Conservation (phyloP, 2,329 filamentous ascomycete genomes). For the Neonectria coccinea region DNA sequence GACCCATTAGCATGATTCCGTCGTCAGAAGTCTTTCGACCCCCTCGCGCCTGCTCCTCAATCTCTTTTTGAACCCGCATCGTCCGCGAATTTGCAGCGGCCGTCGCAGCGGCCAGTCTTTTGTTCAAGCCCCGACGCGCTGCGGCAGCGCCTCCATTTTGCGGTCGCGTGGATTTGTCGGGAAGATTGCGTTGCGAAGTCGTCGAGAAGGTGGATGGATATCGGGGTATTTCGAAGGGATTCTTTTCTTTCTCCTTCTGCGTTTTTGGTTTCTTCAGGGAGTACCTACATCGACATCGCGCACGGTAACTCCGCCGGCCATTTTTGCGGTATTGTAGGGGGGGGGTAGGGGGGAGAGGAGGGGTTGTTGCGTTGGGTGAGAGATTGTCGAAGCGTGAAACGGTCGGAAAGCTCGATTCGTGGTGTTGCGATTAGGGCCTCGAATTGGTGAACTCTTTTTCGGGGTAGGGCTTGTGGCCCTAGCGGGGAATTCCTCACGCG, state of each 20-base stretch:
- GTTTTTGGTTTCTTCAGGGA: conserved; percentile 44
- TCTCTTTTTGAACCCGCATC: conserved; percentile 44
- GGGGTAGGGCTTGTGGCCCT: conserved; percentile 52
- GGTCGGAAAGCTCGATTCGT: conserved; percentile 38
- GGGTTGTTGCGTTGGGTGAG: conserved; percentile 49
- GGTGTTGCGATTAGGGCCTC: conserved; percentile 34
- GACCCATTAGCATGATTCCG: conserved; percentile 78
- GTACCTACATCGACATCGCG: conserved; percentile 85
- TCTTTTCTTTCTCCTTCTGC: conserved; percentile 18
- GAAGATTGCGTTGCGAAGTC: conserved; percentile 47
- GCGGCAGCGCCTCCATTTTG: conserved; percentile 34
- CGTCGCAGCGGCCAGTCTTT: conserved; percentile 33
- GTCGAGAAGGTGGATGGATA: conserved; percentile 36
- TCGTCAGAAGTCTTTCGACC: conserved; percentile 79
- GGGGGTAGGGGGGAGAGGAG: conserved; percentile 37
- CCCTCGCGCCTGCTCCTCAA: conserved; percentile 76
- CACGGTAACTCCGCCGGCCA: conserved; percentile 83
- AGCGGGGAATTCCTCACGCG: conserved; percentile 27
- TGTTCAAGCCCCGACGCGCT: conserved; percentile 30
- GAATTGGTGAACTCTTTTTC: conserved; percentile 45
- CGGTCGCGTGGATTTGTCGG: conserved; percentile 39
- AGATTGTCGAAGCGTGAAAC: conserved; percentile 46
- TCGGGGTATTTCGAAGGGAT: not conserved
- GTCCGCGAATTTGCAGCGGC: conserved; percentile 33
- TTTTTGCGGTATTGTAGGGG: conserved; percentile 70